These are phyloP conservation scores for Xylariomycetidae sp. DNA, from an alignment of 2,329 filamentous ascomycete species.

Conservation along the genomic window DNA sequence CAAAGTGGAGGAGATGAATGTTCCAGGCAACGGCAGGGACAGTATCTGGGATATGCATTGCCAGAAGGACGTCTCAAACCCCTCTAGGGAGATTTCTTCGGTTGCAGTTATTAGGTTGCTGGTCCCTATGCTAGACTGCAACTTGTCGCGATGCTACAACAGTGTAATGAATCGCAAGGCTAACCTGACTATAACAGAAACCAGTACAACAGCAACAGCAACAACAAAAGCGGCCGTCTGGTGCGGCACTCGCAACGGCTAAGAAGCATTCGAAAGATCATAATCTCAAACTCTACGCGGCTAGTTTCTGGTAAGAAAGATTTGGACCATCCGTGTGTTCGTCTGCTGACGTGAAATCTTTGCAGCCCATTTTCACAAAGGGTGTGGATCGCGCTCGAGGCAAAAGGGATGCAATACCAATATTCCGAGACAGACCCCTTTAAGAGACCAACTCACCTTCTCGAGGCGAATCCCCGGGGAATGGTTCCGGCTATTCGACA, in stretches of 20 bases:
- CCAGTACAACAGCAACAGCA: too few species aligned
- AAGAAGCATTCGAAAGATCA: conserved; percentile 66
- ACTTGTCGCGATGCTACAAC: too few species aligned
- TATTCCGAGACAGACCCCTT: conserved; percentile 85
- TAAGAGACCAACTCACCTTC: conserved; percentile 57
- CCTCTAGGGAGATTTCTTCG: too few species aligned
- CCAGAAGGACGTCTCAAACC: too few species aligned
- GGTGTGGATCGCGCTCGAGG: conserved; percentile 83
- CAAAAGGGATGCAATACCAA: conserved; percentile 74
- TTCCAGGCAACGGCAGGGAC: too few species aligned
- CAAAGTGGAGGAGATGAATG: too few species aligned
- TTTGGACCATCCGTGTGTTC: conserved; percentile 6
- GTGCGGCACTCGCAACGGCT: conserved; percentile 63
- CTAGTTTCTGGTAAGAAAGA: conserved; percentile 68
- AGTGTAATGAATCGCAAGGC: too few species aligned
- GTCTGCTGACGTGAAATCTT: conserved; percentile 11
- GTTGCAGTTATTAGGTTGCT: too few species aligned
- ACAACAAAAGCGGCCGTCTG: conserved; percentile 71
- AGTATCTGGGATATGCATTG: too few species aligned
- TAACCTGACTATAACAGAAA: conserved; percentile 57
- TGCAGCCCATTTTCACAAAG: conserved; percentile 76
- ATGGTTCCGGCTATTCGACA: conserved; percentile 73
- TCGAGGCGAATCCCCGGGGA: conserved; percentile 72
- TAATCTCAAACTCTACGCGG: conserved; percentile 73
- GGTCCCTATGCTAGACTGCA: too few species aligned